Evolutionary conservation across 495 filamentous ascomycete species (phyloP).

Genomic region (Xylaria venustula): DNA sequence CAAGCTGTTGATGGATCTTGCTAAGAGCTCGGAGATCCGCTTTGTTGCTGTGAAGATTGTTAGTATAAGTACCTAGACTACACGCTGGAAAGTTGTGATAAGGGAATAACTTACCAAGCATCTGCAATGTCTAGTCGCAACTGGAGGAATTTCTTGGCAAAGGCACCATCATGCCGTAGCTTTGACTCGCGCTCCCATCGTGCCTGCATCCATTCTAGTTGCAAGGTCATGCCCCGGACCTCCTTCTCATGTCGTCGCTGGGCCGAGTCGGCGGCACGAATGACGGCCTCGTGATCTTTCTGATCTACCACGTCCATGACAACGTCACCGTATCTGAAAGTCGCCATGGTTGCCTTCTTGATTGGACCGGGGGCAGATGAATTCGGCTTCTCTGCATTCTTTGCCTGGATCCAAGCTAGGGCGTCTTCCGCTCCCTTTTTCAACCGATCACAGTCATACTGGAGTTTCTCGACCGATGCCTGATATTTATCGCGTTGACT

Average conservation of each 20-base stretch:
- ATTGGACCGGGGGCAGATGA: conserved; percentile 19
- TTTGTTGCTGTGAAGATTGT: conserved; percentile 66
- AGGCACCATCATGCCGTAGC: conserved; percentile 73
- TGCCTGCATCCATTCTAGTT: conserved; percentile 85
- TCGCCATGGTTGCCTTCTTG: conserved; percentile 26
- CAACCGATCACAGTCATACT: conserved; percentile 39
- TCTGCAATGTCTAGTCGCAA: conserved; percentile 79
- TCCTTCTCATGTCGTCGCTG: conserved; percentile 73
- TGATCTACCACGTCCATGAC: conserved; percentile 35
- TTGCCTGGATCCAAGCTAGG: conserved; percentile 31
- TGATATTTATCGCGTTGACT: conserved; percentile 45
- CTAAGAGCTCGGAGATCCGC: conserved; percentile 81
- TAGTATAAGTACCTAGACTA: background rate
- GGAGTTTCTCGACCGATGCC: conserved; percentile 42
- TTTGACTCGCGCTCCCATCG: conserved; percentile 74
- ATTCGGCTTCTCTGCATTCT: conserved; percentile 31
- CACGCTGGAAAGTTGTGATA: conserved; percentile 9
- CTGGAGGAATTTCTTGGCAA: conserved; percentile 71
- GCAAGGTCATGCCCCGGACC: conserved; percentile 76
- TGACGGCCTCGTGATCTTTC: conserved; percentile 39
- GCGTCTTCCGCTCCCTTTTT: conserved; percentile 28
- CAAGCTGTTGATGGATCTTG: conserved; percentile 58
- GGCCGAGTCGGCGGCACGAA: conserved; percentile 49
- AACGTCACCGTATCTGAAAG: conserved; percentile 33
- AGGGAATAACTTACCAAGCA: conserved; percentile 74